These are phyloP conservation scores for Paecilomyces variotii DNA, from an alignment of 2,329 filamentous ascomycete genomes.

Conservation along the genomic window DNA sequence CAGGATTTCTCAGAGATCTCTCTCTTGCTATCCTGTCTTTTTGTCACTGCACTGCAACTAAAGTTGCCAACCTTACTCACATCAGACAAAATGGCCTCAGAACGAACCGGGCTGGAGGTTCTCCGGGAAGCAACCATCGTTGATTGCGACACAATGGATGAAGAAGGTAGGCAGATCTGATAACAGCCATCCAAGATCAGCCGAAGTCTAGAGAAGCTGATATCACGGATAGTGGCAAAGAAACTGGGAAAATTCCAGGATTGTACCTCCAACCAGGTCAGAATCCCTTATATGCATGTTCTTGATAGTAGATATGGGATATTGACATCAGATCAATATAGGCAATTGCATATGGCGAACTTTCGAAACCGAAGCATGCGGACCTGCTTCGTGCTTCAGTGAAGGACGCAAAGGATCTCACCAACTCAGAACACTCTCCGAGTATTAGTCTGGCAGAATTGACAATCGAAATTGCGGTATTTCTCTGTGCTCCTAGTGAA, in stretches of 20 bases:
- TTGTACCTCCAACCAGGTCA: slow-evolving; percentile 49
- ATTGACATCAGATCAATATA: background rate
- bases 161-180: slow-evolving; percentile 30
- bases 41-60: background rate
- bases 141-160: slow-evolving; percentile 47
- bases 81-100: slow-evolving; percentile 10
- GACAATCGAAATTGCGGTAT: slow-evolving; percentile 49
- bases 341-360: slow-evolving; percentile 45
- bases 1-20: background rate
- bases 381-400: slow-evolving; percentile 13
- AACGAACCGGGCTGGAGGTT: slow-evolving; percentile 29
- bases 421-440: slow-evolving; percentile 28
- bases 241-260: slow-evolving; percentile 43
- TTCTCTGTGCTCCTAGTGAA: background rate
- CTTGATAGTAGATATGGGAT: background rate
- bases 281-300: background rate
- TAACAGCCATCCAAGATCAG: background rate
- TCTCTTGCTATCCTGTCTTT: background rate
- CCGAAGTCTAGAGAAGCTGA: slow-evolving; percentile 1
- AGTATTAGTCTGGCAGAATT: slow-evolving; percentile 39
- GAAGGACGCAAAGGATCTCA: slow-evolving; percentile 25
- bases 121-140: slow-evolving; percentile 39
- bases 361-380: slow-evolving; percentile 35
- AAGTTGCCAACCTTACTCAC: background rate
- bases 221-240: slow-evolving; percentile 31